A percentile compares a stretch with the other conserved stretches of the same genome.
These are phyloP conservation scores for Emergomyces orientalis DNA, from an alignment of 2,329 filamentous ascomycete genomes.

Conservation along the genomic window DNA sequence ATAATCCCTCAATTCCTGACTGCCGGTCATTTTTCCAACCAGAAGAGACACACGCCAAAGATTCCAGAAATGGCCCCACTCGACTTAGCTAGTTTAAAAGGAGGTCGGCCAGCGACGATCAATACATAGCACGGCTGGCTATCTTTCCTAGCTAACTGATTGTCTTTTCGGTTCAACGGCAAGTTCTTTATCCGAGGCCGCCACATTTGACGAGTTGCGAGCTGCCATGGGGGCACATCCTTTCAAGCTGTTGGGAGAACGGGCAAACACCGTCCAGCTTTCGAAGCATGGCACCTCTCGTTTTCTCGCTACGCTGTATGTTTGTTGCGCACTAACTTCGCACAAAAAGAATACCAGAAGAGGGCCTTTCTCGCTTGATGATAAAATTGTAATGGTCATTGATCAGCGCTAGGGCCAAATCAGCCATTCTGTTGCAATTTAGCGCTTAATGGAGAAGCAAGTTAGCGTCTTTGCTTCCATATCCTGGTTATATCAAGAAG, in stretches of 20 bases:
- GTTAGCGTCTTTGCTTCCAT: neutral
- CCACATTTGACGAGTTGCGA: neutral
- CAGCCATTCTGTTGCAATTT: neutral
- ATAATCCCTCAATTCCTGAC: neutral
- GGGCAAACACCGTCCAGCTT: neutral
- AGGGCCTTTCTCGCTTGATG: neutral
- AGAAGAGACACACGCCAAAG: neutral
- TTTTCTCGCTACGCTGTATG: neutral
- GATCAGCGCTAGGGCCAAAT: neutral
- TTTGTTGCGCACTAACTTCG: neutral
- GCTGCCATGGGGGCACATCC: neutral
- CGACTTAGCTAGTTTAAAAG: too few species aligned
- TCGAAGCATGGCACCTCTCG: neutral
- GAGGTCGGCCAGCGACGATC: too few species aligned
- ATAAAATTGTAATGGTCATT: neutral
- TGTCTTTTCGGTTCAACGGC: neutral
- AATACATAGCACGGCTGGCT: too few species aligned
- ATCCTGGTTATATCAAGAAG: neutral
- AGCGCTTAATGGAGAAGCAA: neutral
- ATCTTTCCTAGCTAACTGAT: neutral
- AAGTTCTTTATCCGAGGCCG: neutral
- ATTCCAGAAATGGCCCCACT: neutral
- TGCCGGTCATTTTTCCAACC: too few species aligned
- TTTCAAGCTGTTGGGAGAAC: neutral
- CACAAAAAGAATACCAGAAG: neutral